phyloP scores from a whole-genome alignment of 108 stramenopile species.

The Cyclotella sp. region DNA sequence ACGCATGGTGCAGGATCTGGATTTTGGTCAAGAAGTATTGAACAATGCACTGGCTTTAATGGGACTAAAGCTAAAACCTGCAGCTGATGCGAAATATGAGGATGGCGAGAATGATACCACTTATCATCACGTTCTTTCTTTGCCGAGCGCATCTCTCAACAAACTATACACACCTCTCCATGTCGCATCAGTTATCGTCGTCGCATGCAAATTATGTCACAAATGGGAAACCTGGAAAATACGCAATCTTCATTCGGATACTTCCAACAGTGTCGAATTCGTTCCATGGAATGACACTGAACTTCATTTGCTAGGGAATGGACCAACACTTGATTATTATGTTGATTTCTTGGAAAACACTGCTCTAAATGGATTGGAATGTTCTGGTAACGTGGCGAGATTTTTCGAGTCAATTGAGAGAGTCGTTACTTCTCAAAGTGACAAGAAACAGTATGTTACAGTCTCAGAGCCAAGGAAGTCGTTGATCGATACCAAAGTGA shows the following conservation, averaged over 20 bases:
- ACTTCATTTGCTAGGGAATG: conserved; percentile 52
- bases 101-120: conserved; percentile 1
- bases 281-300: conserved; percentile 59
- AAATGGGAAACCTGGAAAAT: conserved; percentile 58
- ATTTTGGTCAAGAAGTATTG: conserved; percentile 60
- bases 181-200: conserved; percentile 60
- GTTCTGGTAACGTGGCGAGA: conserved; percentile 9
- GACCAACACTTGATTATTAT: conserved; percentile 49
- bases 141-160: conserved; percentile 32
- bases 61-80: conserved; percentile 30
- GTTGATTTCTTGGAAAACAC: conserved; percentile 57
- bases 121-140: conserved; percentile 22
- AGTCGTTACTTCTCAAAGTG: conserved; percentile 5
- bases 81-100: background rate
- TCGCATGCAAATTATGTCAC: conserved; percentile 64
- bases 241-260: conserved; percentile 20
- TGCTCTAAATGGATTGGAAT: conserved; percentile 34
- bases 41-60: conserved; percentile 58
- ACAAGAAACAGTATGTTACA: background rate
- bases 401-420: conserved; percentile 30
- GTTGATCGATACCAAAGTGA: background rate
- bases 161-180: conserved; percentile 43
- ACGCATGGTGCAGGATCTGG: conserved; percentile 59
- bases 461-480: background rate
- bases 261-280: background rate